Base-by-base conservation (phyloP, 2,329 filamentous ascomycete species). In the Neurospora crassa region DNA sequence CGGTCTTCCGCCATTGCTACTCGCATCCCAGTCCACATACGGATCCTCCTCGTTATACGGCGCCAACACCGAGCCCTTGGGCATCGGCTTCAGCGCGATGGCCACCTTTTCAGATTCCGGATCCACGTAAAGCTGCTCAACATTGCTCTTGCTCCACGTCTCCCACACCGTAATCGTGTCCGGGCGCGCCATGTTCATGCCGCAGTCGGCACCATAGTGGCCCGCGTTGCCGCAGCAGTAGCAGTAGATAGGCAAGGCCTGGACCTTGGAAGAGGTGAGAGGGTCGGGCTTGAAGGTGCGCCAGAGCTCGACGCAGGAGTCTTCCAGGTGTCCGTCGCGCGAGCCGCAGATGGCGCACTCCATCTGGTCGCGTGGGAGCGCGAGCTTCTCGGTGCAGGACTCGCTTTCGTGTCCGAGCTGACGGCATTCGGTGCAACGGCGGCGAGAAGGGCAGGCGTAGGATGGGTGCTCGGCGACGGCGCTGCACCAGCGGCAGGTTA, bases 321-420 rank as follows among this genome's bases (percentile, higher is more conserved):
- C 77, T 76, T 92, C 91, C 10, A 84, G 75, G 75, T 93, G 91
- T 1, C 47, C 47, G 10, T 84, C 82, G 3, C 76, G 74, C 7
- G 84, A 84, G 47, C 81, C 81, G 78, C 91, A 93, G 42, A 89
- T 81, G 12, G 87, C 86, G 77, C 91, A 93, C 2, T 85, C 84
- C 67, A 74, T 83, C 70, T 90, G 88, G 73, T 84, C 84, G 18
- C 69, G 70, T 6, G 84, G 81, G 69, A 85, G 74, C 2, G 79
- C 78, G 59, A 91, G 82, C 72, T 88, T 88, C 73, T 90, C 88
- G 1, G 79, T 76, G 76, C 91, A 93, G 8, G 80, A 75, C 0
- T 79, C 75, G 20, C 80, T 79, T 69, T 76, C 75, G 76, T 93
- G 91, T 11, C 90, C 91, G 63, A 86, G 81, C 78, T 90, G 87